These are phyloP conservation scores for Mycena galericulata DNA, from an alignment of 768 basidiomycete species.

Conservation along the genomic window DNA sequence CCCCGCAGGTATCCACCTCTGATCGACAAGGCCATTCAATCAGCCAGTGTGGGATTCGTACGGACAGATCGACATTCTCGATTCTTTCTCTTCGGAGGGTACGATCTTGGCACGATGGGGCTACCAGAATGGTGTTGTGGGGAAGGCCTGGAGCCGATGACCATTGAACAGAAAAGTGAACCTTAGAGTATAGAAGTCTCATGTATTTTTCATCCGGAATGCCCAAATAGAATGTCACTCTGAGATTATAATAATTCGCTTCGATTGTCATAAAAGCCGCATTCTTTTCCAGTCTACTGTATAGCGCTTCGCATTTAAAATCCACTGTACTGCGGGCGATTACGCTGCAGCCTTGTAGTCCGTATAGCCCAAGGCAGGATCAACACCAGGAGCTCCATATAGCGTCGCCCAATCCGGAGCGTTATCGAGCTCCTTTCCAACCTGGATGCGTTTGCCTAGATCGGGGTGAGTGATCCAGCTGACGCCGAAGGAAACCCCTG, in stretches of 20 bases:
- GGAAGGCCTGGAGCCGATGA: constrained; percentile 27
- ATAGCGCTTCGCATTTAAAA: no score
- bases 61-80: constrained; percentile 65
- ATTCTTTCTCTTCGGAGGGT: constrained; percentile 58
- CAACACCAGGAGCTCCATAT: no score
- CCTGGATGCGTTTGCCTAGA: constrained; percentile 48
- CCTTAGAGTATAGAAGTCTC: no score
- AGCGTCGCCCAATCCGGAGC: constrained; percentile 30
- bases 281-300: no score
- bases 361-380: no score
- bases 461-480: constrained; percentile 55
- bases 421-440: constrained; percentile 51
- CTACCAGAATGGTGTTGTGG: constrained; percentile 51
- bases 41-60: constrained; percentile 60
- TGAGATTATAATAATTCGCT: no score
- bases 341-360: background rate
- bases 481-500: constrained; percentile 51
- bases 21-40: constrained; percentile 63
- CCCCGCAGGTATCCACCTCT: constrained; percentile 45
- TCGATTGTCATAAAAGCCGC: no score
- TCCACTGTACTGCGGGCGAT: background rate
- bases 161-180: no score
- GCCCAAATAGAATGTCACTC: no score
- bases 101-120: constrained; percentile 58
- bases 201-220: no score